Percentiles rank a stretch among this genome's conserved stretches.
These are phyloP conservation scores for Hypsizygus marmoreus DNA, from an alignment of 768 basidiomycete species.

Conservation along the genomic window DNA sequence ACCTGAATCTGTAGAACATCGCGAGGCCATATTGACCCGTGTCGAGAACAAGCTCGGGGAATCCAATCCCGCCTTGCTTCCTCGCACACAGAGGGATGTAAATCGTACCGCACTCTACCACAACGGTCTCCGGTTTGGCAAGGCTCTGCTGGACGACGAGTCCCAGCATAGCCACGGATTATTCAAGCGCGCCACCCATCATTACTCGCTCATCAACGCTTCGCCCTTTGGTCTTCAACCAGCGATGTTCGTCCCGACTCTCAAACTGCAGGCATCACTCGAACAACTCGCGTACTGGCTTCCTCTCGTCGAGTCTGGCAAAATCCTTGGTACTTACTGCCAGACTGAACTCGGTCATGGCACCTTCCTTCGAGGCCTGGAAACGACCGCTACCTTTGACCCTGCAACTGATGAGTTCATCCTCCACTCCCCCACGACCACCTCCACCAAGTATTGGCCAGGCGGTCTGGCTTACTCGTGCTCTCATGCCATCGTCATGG, in stretches of 20 bases:
- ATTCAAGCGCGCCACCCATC: conserved; percentile 17
- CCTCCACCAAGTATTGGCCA: conserved; percentile 28
- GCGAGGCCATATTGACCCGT: conserved; percentile 12
- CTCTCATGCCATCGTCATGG: conserved; percentile 29
- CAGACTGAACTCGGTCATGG: conserved; percentile 31
- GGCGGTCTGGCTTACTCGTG: conserved; percentile 24
- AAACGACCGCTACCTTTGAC: conserved; percentile 29
- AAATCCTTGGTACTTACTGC: conserved; percentile 25
- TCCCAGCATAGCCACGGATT: conserved; percentile 13
- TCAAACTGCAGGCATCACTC: conserved; percentile 21
- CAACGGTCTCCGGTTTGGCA: conserved; percentile 23
- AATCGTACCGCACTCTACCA: conserved; percentile 21
- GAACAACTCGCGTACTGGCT: conserved; percentile 26
- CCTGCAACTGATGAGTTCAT: conserved; percentile 22
- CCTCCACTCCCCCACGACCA: conserved; percentile 25
- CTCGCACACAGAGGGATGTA: conserved; percentile 16
- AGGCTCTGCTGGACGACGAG: conserved; percentile 20
- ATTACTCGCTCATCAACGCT: conserved; percentile 20
- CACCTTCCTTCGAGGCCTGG: conserved; percentile 25
- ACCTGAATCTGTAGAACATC: conserved; percentile 7
- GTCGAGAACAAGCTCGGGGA: conserved; percentile 16
- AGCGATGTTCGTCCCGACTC: conserved; percentile 24
- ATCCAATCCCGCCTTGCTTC: conserved; percentile 10
- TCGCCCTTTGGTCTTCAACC: conserved; percentile 27
- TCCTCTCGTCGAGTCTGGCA: conserved; percentile 21